These are phyloP conservation scores for Pulveroboletus frians DNA, from an alignment of 768 basidiomycete species.

Conservation along the genomic window DNA sequence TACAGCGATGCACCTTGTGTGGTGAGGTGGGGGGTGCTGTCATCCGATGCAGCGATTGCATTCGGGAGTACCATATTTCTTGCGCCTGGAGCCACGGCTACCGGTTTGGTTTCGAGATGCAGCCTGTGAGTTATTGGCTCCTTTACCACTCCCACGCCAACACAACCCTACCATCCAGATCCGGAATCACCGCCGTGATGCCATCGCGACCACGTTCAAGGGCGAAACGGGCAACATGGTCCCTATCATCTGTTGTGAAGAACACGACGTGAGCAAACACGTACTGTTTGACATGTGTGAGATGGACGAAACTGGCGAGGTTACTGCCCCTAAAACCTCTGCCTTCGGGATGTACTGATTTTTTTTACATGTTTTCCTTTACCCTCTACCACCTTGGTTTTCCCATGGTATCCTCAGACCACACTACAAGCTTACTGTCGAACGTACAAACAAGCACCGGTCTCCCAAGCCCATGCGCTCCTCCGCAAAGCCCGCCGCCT, in stretches of 20 bases:
- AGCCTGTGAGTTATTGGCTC: conserved; percentile 48
- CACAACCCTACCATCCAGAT: conserved; percentile 41
- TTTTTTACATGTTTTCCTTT: background rate
- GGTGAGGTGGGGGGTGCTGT: conserved; percentile 69
- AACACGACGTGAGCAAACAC: conserved; percentile 61
- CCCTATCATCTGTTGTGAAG: conserved; percentile 72
- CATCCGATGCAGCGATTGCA: conserved; percentile 79
- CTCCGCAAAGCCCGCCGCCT: conserved; percentile 86
- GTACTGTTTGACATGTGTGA: conserved; percentile 83
- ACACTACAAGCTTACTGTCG: conserved; percentile 85
- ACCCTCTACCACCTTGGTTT: background rate
- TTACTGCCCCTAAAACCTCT: conserved; percentile 31
- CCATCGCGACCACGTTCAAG: conserved; percentile 65
- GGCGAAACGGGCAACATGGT: conserved; percentile 76
- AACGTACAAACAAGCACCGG: conserved; percentile 75
- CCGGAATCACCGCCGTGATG: conserved; percentile 70
- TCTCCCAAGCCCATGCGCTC: conserved; percentile 72
- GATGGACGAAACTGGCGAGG: conserved; percentile 75
- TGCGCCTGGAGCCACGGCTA: conserved; percentile 86
- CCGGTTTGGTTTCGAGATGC: conserved; percentile 91
- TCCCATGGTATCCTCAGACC: conserved; percentile 45
- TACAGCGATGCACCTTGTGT: conserved; percentile 74
- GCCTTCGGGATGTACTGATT: conserved; percentile 3
- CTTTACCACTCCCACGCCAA: background rate
- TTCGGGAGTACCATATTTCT: conserved; percentile 74